Percentiles rank a stretch among this genome's conserved stretches.
phyloP scores from a whole-genome alignment of 1,284 basidiomycete species.

The Ganoderma lucidum region DNA sequence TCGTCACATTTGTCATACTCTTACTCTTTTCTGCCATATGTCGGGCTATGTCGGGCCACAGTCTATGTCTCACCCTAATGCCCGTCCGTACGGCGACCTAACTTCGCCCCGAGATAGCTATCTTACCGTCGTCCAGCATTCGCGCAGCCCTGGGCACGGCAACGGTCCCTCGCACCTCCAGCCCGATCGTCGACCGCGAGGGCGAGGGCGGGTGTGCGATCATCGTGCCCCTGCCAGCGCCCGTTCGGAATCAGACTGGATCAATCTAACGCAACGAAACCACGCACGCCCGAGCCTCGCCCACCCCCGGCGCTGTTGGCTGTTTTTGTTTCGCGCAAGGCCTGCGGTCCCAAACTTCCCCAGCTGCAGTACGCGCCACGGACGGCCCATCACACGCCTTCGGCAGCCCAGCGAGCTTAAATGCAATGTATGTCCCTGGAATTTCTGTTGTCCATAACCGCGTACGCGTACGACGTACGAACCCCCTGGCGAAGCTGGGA shows the following conservation, averaged over 20 bases:
- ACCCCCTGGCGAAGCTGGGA: neutral
- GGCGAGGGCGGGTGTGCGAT: neutral
- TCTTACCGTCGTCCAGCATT: neutral
- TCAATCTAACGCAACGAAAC: neutral
- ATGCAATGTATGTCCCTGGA: neutral
- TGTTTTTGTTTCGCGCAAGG: neutral
- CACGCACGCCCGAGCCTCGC: neutral
- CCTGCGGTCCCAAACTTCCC: neutral
- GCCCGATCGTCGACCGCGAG: neutral
- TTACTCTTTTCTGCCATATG: neutral
- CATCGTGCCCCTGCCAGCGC: neutral
- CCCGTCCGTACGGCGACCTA: neutral
- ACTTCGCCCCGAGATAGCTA: neutral
- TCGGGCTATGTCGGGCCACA: neutral
- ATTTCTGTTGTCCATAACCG: neutral
- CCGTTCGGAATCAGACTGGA: slow-evolving; percentile 5
- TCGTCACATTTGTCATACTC: neutral
- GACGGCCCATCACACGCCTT: neutral
- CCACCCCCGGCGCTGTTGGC: neutral
- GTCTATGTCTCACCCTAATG: neutral
- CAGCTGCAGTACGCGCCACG: no score
- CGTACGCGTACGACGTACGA: neutral
- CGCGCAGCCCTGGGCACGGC: neutral
- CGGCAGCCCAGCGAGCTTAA: neutral
- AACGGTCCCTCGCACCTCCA: neutral